A percentile compares a stretch with the other conserved stretches of the same genome.
Conservation (phyloP, 2,329 filamentous ascomycete genomes). For the Ceratocystiopsis brevicomis region DNA sequence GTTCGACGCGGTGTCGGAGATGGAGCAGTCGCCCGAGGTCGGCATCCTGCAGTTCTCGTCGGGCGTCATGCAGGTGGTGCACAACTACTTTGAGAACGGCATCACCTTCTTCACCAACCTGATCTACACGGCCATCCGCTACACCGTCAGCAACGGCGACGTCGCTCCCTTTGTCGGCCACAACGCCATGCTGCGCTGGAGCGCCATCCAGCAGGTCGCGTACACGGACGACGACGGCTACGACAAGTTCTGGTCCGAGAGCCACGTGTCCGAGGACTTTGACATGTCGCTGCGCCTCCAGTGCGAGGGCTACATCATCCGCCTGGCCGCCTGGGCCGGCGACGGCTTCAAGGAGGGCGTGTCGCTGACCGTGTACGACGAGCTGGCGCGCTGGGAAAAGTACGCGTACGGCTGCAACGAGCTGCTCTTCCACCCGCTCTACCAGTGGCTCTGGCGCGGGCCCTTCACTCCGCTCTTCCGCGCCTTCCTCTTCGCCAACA, state of each 20-base stretch:
- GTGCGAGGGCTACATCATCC: constrained; percentile 51
- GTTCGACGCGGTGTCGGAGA: constrained; percentile 61
- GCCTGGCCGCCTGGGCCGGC: constrained; percentile 52
- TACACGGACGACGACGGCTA: constrained; percentile 52
- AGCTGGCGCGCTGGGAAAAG: constrained; percentile 71
- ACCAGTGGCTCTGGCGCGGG: constrained; percentile 51
- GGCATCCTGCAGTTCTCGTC: constrained; percentile 64
- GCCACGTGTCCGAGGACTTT: constrained; percentile 64
- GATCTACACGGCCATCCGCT: constrained; percentile 59
- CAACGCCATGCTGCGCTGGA: constrained; percentile 60
- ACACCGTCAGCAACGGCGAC: constrained; percentile 59
- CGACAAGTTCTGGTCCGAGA: constrained; percentile 69
- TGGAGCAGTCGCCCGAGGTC: constrained; percentile 62
- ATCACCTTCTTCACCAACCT: constrained; percentile 57
- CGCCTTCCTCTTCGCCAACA: constrained; percentile 52
- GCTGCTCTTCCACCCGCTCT: constrained; percentile 60
- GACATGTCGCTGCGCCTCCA: constrained; percentile 66
- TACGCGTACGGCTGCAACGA: constrained; percentile 75
- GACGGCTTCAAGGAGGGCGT: constrained; percentile 72
- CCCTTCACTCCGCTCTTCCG: constrained; percentile 67
- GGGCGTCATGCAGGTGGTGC: constrained; percentile 60
- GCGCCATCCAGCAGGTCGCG: constrained; percentile 53
- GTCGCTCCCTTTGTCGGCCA: constrained; percentile 68
- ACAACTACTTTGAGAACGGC: constrained; percentile 53
- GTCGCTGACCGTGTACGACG: constrained; percentile 68